Evolutionary conservation across 2,329 filamentous ascomycete species (phyloP).

Genomic region (Thelonectria rubi): DNA sequence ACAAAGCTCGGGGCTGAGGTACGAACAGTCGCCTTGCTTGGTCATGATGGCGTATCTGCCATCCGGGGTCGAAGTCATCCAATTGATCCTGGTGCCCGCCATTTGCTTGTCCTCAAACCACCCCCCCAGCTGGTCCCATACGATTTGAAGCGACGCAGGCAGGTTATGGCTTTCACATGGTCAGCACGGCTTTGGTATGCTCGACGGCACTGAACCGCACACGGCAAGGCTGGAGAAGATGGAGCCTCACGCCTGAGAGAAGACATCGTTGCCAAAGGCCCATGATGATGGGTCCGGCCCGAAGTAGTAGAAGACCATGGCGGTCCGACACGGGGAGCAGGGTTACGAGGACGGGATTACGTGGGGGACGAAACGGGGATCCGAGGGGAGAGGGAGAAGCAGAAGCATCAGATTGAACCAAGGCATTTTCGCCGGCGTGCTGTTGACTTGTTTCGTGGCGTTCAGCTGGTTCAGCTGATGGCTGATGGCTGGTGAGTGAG

Average conservation of each 20-base stretch:
- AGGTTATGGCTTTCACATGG: conserved; percentile 19
- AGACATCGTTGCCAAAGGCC: conserved; percentile 24
- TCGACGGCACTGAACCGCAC: neutral
- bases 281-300: conserved; percentile 25
- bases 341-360: neutral
- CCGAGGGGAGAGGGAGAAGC: neutral
- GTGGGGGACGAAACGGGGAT: neutral
- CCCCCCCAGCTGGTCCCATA: conserved; percentile 21
- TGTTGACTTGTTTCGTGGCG: neutral
- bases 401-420: neutral
- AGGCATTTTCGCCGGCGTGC: neutral
- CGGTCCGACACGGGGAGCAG: neutral
- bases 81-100: conserved; percentile 21
- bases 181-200: neutral
- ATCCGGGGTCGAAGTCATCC: conserved; percentile 15
- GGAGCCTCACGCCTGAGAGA: conserved; percentile 23
- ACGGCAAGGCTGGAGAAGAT: neutral
- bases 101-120: conserved; percentile 21
- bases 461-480: neutral
- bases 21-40: conserved; percentile 18
- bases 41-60: conserved; percentile 24
- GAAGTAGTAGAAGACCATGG: conserved; percentile 31
- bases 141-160: conserved; percentile 9
- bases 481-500: neutral
- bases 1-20: neutral